Base-by-base conservation (phyloP, 176 grass and related monocot species). In the Zoysia pacifica region DNA sequence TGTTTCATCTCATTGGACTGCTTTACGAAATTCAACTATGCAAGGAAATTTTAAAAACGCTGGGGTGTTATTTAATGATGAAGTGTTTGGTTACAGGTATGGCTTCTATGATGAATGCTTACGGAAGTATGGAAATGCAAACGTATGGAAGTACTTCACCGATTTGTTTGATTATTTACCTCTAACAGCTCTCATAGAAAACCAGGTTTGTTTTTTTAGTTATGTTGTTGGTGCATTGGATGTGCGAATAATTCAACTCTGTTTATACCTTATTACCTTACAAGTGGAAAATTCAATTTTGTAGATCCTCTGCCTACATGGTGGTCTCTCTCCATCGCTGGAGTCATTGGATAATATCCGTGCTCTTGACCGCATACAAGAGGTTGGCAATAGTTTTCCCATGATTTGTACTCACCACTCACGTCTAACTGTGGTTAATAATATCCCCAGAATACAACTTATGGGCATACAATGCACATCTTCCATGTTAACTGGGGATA, bases 131-230 rank as follows among this genome's bases (percentile, higher is more conserved):
- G 97, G 97, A 63, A 99, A 99, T 88, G 97, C 97, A 86, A 96
- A 99, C 77, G 97, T 99, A 35, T 99, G 97, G 97, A 99, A 99
- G 79, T 91, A 90, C 76, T 99, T 96, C 70, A 99, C 97, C 8
- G 97, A 99, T 62, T 88, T 99, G 65, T 99, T 99, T 90, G 97
- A 99, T 86, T 99, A 99, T 88, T 83, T 99, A 61, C 96, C 96
- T 60, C 96, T 99, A 76, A 99, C 96, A 88, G 96, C 96, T 89
- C 90, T 99, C 79, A 91, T 99, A 84, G 97, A 99, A 84, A 99
- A 96, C 66, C 97, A 99, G 97, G 97, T 99, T 44, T 64, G n/a
- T 82, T 79, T 35, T 78, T 54, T 69, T 69, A 20, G 16, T 58
- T 70, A 48, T 51, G n/a, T 81, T 28, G 13, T 66, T 70, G 18